Base-by-base conservation (phyloP, 768 basidiomycete species). In the Russula vinacea region DNA sequence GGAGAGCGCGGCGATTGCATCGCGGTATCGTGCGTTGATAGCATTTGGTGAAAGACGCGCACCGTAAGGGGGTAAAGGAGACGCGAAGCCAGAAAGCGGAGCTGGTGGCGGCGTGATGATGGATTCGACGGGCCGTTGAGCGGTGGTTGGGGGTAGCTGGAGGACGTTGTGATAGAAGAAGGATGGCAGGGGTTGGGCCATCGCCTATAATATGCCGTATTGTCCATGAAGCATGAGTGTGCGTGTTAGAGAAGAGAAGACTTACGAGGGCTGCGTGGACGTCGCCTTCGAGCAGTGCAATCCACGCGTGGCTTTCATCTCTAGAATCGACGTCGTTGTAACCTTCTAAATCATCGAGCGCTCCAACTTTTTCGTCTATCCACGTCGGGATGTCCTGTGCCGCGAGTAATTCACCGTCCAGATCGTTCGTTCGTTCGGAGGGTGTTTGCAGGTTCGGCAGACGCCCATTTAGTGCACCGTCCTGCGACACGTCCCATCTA, bases 281-380 rank as follows among this genome's bases (percentile, higher is more conserved):
- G 52, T 81, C 77, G 40, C 86, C 85, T 73, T 94, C 89, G 45
- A 94, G 81, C 37, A 94, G 79, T 2, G 89, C 78, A 29, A 91
- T 82, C 92, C 92, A 94, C 1, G 92, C 91, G 49, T 84, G 81
- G 68, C 89, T 89, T 73, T 94, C 91, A 68, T 90, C 85, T 55
- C 81, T 78, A 26, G 87, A 78, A 22, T 76, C 74, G 53, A 80
- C 77, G 67, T 88, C 80, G 40, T 73, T 79, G 72, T 90, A 92
- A 13, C 90, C 91, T 71, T 92, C 88, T 37, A 89, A 74, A 5
- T 78, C 73, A 60, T 75, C 75, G n/a, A 76, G 71, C 3, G 68
- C 70, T 32, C 71, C 78, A 3, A 84, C 76, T 47, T 73, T 79
- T 22, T 76, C 76, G 67, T 89, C 87, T 5, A 82, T 89, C 92